Conservation (phyloP, 129 eudicot species). For the carrot (Daucus carota) region DH1_v3.0 NC_030386.2:4448001-4448500, state of each 20-base stretch:
- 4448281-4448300: not conserved
- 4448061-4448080: not conserved
- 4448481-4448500: not conserved
- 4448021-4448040: slow-evolving; percentile 14
- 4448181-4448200: not conserved
- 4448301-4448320: slow-evolving; percentile 77
- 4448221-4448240: not conserved
- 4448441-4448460: not conserved
- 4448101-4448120: not conserved
- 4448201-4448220: not conserved
- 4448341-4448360: slow-evolving; percentile 76
- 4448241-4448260: not conserved
- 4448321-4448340: slow-evolving; percentile 81
- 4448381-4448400: slow-evolving; percentile 82
- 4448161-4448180: not conserved
- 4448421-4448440: slow-evolving; percentile 25
- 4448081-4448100: not conserved
- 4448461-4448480: not conserved
- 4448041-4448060: slow-evolving; percentile 2
- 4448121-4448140: too few relatives aligned
- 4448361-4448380: slow-evolving; percentile 76
- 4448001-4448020: slow-evolving; percentile 72
- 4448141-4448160: slow-evolving; percentile 1
- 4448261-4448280: not conserved
- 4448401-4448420: slow-evolving; percentile 82